Evolutionary conservation across 2,329 filamentous ascomycete genomes (phyloP).

Genomic region (Aureobasidium melanogenum): DNA sequence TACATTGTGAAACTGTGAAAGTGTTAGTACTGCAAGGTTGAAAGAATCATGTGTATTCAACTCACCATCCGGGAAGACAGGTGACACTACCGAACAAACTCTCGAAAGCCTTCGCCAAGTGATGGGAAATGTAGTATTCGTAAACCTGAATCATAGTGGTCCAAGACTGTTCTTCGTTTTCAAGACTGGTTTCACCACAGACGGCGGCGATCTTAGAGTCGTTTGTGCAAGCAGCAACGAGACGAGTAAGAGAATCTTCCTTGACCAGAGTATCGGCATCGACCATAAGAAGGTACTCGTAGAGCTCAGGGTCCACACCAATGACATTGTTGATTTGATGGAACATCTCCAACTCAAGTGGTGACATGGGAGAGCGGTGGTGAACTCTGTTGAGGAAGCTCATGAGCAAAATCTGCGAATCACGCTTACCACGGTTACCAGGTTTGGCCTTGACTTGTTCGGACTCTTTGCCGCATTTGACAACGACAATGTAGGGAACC

Average conservation of each 20-base stretch:
- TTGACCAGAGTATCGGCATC: slow-evolving; percentile 93
- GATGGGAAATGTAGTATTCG: slow-evolving; percentile 98
- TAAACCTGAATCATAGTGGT: slow-evolving; percentile 99
- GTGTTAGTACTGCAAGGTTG: slow-evolving; percentile 14
- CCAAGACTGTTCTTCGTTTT: slow-evolving; percentile 92
- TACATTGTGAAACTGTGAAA: slow-evolving; percentile 90
- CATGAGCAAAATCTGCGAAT: slow-evolving; percentile 92
- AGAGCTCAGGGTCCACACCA: slow-evolving; percentile 91
- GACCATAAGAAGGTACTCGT: slow-evolving; percentile 95
- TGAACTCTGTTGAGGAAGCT: slow-evolving; percentile 98
- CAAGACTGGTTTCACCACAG: slow-evolving; percentile 90
- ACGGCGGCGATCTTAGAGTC: slow-evolving; percentile 96
- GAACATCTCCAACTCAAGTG: slow-evolving; percentile 94
- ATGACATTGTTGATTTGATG: slow-evolving; percentile 99
- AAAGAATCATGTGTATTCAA: slow-evolving; percentile 20
- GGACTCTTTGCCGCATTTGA: slow-evolving; percentile 95
- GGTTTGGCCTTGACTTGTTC: slow-evolving; percentile 87
- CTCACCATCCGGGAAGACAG: slow-evolving; percentile 97
- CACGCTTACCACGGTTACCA: slow-evolving; percentile 96
- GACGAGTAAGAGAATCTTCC: slow-evolving; percentile 83
- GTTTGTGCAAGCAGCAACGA: slow-evolving; percentile 87
- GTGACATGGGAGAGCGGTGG: slow-evolving; percentile 87
- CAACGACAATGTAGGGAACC: slow-evolving; percentile 88
- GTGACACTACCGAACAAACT: slow-evolving; percentile 96
- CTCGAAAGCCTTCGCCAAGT: slow-evolving; percentile 93